Evolutionary conservation across 1,284 basidiomycete species (phyloP).

Genomic region (Ceratobasidium sp.): DNA sequence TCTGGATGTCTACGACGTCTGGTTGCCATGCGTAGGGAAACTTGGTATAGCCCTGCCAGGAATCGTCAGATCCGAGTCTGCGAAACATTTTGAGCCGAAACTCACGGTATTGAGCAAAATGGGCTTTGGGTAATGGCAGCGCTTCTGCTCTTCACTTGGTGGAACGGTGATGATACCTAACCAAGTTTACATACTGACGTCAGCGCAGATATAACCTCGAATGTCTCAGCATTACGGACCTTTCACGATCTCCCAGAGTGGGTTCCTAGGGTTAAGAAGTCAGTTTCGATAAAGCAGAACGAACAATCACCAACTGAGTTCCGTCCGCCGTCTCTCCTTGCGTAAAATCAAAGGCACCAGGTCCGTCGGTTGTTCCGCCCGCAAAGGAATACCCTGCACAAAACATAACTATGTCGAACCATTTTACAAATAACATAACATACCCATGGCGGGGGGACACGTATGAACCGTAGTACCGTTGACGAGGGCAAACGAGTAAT

Average conservation of each 20-base stretch:
- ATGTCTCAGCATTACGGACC: conserved; percentile 55
- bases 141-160: conserved; percentile 70
- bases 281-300: not conserved
- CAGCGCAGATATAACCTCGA: not conserved
- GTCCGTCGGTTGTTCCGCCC: conserved; percentile 86
- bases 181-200: conserved; percentile 8
- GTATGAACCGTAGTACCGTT: conserved; percentile 78
- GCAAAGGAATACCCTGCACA: conserved; percentile 75
- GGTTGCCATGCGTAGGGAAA: conserved; percentile 82
- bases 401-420: conserved; percentile 45
- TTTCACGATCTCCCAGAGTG: conserved; percentile 86
- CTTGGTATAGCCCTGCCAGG: conserved; percentile 69
- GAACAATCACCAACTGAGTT: conserved; percentile 63
- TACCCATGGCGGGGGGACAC: conserved; percentile 83
- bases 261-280: conserved; percentile 66
- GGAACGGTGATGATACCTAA: conserved; percentile 71
- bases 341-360: conserved; percentile 83
- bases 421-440: conserved; percentile 51
- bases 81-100: conserved; percentile 30
- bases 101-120: conserved; percentile 78
- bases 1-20: conserved; percentile 80
- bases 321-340: conserved; percentile 74
- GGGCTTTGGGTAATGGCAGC: conserved; percentile 83
- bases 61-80: conserved; percentile 17
- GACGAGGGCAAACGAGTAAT: conserved; percentile 71